phyloP scores from a whole-genome alignment of 2,329 filamentous ascomycete genomes.

The Fusarium phyllophilum region DNA sequence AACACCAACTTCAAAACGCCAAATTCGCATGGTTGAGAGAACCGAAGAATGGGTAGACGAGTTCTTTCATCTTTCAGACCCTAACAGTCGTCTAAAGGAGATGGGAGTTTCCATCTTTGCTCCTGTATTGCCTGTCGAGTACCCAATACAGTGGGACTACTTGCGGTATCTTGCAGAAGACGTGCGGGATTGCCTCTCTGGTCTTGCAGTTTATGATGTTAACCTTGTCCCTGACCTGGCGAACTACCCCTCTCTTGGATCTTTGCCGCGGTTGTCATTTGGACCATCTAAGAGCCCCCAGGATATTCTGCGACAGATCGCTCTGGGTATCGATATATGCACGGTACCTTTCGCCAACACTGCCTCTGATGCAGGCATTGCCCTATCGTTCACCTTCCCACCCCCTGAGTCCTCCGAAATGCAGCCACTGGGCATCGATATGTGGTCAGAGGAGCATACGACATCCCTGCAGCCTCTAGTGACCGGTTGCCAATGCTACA shows the following conservation, averaged over 20 bases:
- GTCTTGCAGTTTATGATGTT: constrained; percentile 82
- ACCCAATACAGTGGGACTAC: constrained; percentile 82
- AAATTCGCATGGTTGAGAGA: constrained; percentile 84
- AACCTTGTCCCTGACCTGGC: constrained; percentile 74
- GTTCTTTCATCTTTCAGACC: constrained; percentile 60
- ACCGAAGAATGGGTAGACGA: constrained; percentile 84
- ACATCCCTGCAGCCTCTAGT: constrained; percentile 71
- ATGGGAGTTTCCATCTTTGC: constrained; percentile 63
- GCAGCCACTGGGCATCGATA: constrained; percentile 75
- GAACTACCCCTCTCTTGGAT: constrained; percentile 61
- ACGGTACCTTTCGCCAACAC: constrained; percentile 78
- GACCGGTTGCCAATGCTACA: constrained; percentile 78
- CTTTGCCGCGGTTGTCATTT: constrained; percentile 79
- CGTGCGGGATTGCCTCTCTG: constrained; percentile 66
- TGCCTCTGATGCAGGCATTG: constrained; percentile 85
- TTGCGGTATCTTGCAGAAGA: constrained; percentile 76
- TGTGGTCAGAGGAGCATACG: constrained; percentile 75
- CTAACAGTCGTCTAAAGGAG: constrained; percentile 42
- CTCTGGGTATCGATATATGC: constrained; percentile 82
- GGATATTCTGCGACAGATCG: constrained; percentile 78
- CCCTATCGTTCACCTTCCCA: constrained; percentile 82
- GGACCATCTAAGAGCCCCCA: constrained; percentile 77
- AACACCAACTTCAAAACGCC: constrained; percentile 74
- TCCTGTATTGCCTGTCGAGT: constrained; percentile 78
- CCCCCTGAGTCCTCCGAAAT: constrained; percentile 37